Evolutionary conservation across 2,329 filamentous ascomycete genomes (phyloP), one percentile per base, ranked within the genome.

Genomic region (Botrytis pseudocinerea): DNA sequence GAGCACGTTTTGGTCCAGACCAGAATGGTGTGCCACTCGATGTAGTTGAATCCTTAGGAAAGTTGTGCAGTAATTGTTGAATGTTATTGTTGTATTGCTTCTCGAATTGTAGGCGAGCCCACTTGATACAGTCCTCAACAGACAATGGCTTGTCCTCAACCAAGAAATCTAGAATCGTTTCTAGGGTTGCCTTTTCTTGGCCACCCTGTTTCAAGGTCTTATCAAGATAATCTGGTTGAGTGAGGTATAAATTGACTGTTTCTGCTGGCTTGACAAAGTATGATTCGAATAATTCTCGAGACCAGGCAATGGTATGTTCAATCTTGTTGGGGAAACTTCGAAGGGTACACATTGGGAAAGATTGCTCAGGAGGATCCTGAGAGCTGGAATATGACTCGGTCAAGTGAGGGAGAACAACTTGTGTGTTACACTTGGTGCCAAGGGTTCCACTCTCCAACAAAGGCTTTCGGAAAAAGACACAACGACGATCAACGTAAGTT

Each of bases 381-480:
- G 96, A 98, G 79, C 91, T 94, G 0, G 96, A 98, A 85, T 99
- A 99, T 1, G 96, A 98, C 83, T 99, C 97, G 0, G 96, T 98
- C 76, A 98, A 85, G 78, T 90, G 89, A 18, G 96, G 97, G 73
- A 99, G 88, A 66, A 99, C 91, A 74, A 99, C 96, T 81, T 99
- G 96, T 10, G 94, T 97, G 85, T 99, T 99, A 80, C 96, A 96
- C 87, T 99, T 99, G 73, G 97, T 98, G 69, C 96, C 96, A n/a
- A 99, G 89, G 51, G 96, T 99, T 76, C 96, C 96, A 81, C 95
- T 98, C 86, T 99, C 96, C 16, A 99, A 89, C 7, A 99, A 87
- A 64, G 96, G 93, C 86, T 98, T 98, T 82, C 92, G 93, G 92
- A 98, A 99, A 87, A 98, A 98, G 73, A 99, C 95, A 81, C 96